Evolutionary conservation across 2,329 filamentous ascomycete species (phyloP).

Genomic region (Purpureocillium lavendulum): DNA sequence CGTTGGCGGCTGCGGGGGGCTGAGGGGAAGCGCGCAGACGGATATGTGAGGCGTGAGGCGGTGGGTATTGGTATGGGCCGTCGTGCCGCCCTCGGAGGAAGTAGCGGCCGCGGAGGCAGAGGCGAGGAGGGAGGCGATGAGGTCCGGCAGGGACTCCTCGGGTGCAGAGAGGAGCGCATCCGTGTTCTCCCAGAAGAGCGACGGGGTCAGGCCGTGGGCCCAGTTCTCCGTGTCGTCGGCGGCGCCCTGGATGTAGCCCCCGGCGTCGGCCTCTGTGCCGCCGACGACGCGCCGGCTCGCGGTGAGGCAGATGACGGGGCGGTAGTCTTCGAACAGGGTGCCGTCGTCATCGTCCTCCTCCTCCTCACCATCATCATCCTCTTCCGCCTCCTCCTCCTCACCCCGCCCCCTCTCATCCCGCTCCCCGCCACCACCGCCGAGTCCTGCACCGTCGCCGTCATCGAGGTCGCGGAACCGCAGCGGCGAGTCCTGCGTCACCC

Average conservation of each 20-base stretch:
- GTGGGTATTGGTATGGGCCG: slow-evolving; percentile 8
- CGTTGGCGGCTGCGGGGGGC: too few relatives aligned
- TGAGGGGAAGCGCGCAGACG: slow-evolving; percentile 25
- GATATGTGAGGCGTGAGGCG: slow-evolving; percentile 27
- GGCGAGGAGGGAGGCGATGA: slow-evolving; percentile 38
- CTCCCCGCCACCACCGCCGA: too few relatives aligned
- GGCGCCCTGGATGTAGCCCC: slow-evolving; percentile 80
- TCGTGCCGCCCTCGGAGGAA: too few relatives aligned
- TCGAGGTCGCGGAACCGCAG: slow-evolving; percentile 19
- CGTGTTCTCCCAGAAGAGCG: slow-evolving; percentile 69
- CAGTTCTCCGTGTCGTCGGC: slow-evolving; percentile 94
- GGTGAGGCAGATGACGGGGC: slow-evolving; percentile 77
- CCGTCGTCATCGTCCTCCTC: background rate
- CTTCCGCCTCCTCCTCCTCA: background rate
- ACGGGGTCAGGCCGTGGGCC: slow-evolving; percentile 71
- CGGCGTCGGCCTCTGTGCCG: slow-evolving; percentile 56
- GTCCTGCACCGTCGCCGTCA: slow-evolving; percentile 2
- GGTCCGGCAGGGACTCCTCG: slow-evolving; percentile 53
- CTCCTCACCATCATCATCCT: background rate
- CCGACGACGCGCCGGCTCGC: slow-evolving; percentile 66
- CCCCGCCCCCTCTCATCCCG: too few relatives aligned
- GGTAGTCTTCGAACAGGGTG: slow-evolving; percentile 46
- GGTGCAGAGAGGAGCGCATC: slow-evolving; percentile 49
- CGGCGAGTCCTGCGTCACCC: slow-evolving; percentile 65
- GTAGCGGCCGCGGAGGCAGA: too few relatives aligned